Evolutionary conservation across 2,329 filamentous ascomycete genomes (phyloP).

Genomic region (Bipolaris oryzae): DNA sequence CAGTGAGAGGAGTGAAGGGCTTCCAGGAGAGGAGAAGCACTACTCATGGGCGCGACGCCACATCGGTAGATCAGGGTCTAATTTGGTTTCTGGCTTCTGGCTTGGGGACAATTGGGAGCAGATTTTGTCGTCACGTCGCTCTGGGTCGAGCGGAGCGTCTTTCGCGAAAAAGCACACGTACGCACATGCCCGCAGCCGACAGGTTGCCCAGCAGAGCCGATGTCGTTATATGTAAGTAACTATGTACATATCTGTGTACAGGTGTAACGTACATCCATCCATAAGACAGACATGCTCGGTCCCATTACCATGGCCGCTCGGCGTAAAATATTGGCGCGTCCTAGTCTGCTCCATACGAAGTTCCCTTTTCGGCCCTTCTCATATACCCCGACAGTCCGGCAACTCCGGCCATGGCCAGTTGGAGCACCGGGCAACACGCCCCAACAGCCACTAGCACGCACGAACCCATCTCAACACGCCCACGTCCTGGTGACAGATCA

Average conservation of each 20-base stretch:
- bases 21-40: not conserved
- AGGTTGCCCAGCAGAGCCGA: conserved; percentile 1
- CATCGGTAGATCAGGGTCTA: not conserved
- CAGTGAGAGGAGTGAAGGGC: conserved; percentile 8
- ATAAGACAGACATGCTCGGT: too few species aligned
- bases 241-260: too few species aligned
- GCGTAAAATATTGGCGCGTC: too few species aligned
- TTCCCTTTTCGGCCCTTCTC: not conserved
- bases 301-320: too few species aligned
- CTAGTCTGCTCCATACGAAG: too few species aligned
- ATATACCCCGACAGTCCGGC: not conserved
- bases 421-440: not conserved
- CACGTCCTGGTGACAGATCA: not conserved
- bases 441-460: not conserved
- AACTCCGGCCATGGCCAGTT: not conserved
- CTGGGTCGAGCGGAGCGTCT: conserved; percentile 10
- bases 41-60: not conserved
- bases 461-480: not conserved
- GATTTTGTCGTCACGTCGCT: conserved; percentile 5
- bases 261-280: too few species aligned
- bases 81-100: not conserved
- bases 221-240: too few species aligned
- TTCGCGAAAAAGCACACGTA: conserved; percentile 10
- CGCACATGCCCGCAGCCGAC: not conserved
- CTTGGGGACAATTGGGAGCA: not conserved